phyloP scores from a whole-genome alignment of 1,139 yeast genomes.

The Geotrichum fermentans region DNA sequence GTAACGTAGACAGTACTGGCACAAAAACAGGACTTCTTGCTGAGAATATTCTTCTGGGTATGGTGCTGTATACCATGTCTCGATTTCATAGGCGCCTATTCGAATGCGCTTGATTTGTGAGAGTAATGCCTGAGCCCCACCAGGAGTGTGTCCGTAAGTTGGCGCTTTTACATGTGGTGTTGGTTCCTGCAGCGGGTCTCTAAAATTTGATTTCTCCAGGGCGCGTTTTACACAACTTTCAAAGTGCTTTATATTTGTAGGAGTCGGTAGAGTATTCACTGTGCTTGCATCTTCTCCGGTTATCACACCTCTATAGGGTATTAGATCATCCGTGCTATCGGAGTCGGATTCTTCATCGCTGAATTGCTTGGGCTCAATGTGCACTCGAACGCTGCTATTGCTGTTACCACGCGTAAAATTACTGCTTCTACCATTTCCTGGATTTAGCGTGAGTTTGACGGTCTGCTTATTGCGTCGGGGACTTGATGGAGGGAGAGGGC shows the following conservation, averaged over 20 bases:
- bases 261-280: constrained; percentile 55
- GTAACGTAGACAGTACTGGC: constrained; percentile 82
- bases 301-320: constrained; percentile 62
- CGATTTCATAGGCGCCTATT: constrained; percentile 66
- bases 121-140: constrained; percentile 17
- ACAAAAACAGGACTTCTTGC: constrained; percentile 59
- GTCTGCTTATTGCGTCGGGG: background rate
- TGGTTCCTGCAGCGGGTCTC: constrained; percentile 20
- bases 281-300: constrained; percentile 58
- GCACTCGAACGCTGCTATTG: background rate
- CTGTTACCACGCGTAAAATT: background rate
- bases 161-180: background rate
- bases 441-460: background rate
- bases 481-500: too few relatives aligned
- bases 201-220: constrained; percentile 28
- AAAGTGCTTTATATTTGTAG: constrained; percentile 48
- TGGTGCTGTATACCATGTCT: constrained; percentile 91
- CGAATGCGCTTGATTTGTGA: constrained; percentile 53
- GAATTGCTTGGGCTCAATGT: background rate
- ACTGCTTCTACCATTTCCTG: constrained; percentile 1
- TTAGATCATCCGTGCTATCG: constrained; percentile 5
- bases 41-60: constrained; percentile 82
- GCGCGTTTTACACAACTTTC: constrained; percentile 38
- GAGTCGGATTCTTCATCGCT: background rate
- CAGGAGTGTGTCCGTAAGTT: constrained; percentile 21